These are phyloP conservation scores for Suhomyces emberorum DNA, from an alignment of 805 yeast genomes.

Conservation along the genomic window DNA sequence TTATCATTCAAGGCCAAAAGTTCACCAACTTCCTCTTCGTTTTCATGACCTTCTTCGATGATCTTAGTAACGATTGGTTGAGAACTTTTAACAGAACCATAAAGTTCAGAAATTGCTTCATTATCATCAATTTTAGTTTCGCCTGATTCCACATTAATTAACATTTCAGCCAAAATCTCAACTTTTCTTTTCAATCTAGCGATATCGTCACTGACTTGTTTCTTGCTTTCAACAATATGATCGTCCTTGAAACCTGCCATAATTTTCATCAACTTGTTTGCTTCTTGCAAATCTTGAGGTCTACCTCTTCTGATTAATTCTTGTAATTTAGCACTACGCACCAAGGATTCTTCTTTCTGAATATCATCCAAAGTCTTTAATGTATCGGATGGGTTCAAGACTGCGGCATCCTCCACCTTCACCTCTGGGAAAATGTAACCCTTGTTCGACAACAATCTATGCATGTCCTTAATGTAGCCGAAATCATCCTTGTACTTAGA, in stretches of 20 bases:
- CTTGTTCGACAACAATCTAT: slow-evolving; percentile 79
- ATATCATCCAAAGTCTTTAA: slow-evolving; percentile 86
- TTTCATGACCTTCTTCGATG: slow-evolving; percentile 76
- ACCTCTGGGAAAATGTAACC: slow-evolving; percentile 94
- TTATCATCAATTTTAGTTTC: slow-evolving; percentile 43
- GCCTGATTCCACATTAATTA: slow-evolving; percentile 46
- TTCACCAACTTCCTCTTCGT: slow-evolving; percentile 58
- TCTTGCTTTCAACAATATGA: slow-evolving; percentile 66
- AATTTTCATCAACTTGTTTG: slow-evolving; percentile 93
- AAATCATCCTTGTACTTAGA: slow-evolving; percentile 88
- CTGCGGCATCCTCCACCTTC: slow-evolving; percentile 87
- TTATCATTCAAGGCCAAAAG: slow-evolving; percentile 70
- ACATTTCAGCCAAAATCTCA: slow-evolving; percentile 85
- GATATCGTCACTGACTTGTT: slow-evolving; percentile 78
- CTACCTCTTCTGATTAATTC: slow-evolving; percentile 93
- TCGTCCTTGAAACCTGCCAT: slow-evolving; percentile 98
- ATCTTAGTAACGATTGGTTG: slow-evolving; percentile 85
- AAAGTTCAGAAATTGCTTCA: slow-evolving; percentile 80
- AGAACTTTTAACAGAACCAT: slow-evolving; percentile 72
- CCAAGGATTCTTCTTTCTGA: slow-evolving; percentile 87
- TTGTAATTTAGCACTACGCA: slow-evolving; percentile 92
- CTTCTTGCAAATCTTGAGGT: slow-evolving; percentile 93
- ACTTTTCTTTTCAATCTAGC: slow-evolving; percentile 82
- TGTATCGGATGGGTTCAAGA: slow-evolving; percentile 82
- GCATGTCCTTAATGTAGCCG: slow-evolving; percentile 94